A percentile compares a stretch with the other conserved stretches of the same genome.
phyloP scores from a whole-genome alignment of 2,329 filamentous ascomycete genomes.

The Diaporthe velutina region DNA sequence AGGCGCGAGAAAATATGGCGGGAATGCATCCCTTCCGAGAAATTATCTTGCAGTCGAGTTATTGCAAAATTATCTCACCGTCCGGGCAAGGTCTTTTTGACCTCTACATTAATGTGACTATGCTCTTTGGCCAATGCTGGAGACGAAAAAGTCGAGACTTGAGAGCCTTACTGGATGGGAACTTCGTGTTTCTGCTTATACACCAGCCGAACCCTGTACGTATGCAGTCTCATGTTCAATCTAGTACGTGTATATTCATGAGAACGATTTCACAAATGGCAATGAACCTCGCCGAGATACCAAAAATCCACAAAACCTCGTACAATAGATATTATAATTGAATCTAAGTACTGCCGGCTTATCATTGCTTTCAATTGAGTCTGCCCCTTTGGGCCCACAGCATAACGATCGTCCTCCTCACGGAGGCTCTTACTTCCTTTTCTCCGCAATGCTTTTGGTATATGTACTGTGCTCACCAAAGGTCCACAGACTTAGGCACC shows the following conservation, averaged over 20 bases:
- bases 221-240: neutral
- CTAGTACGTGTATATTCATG: neutral
- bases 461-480: too few relatives aligned
- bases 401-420: too few relatives aligned
- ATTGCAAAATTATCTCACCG: neutral
- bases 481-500: neutral
- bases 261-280: neutral
- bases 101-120: neutral
- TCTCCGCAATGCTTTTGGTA: neutral
- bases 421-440: too few relatives aligned
- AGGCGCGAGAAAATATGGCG: too few relatives aligned
- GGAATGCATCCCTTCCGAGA: neutral
- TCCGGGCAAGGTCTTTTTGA: neutral
- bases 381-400: neutral
- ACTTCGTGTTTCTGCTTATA: too few relatives aligned
- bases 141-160: neutral
- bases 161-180: neutral
- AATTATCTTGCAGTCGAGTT: neutral
- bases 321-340: neutral
- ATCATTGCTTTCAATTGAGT: neutral
- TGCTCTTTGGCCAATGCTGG: neutral
- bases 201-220: neutral
- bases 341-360: neutral
- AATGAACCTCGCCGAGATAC: neutral
- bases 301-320: neutral